Conservation (phyloP, 352 stramenopile species). For the Phytophthora podocarpi region DNA sequence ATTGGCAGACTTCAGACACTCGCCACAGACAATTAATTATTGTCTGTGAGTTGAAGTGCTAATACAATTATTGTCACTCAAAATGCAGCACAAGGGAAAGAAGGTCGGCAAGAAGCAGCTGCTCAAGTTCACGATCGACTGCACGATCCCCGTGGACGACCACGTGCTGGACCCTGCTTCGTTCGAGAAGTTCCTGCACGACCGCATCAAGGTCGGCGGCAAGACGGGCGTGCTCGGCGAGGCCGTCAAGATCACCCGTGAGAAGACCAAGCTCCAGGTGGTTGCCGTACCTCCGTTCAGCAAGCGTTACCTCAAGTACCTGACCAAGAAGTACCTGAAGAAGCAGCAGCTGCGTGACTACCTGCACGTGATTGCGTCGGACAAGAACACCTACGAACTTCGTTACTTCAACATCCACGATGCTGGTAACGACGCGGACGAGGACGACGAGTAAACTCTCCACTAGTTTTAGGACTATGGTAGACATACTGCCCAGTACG, state of each 20-base stretch:
- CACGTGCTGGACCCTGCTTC: conserved; percentile 98
- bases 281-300: conserved; percentile 95
- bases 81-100: conserved; percentile 81
- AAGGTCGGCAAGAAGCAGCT: conserved; percentile 91
- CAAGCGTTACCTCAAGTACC: conserved; percentile 99
- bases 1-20: conserved; percentile 26
- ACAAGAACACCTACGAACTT: conserved; percentile 99
- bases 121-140: conserved; percentile 95
- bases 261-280: conserved; percentile 97
- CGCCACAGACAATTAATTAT: conserved; percentile 14
- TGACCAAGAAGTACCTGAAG: conserved; percentile 99
- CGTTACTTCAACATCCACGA: conserved; percentile 99
- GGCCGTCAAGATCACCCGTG: conserved; percentile 94
- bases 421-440: conserved; percentile 89
- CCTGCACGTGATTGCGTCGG: conserved; percentile 98
- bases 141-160: conserved; percentile 97
- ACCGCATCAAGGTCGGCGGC: conserved; percentile 99
- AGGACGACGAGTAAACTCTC: conserved; percentile 86
- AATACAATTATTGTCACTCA: conserved; percentile 8
- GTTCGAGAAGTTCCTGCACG: conserved; percentile 99
- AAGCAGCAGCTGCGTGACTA: conserved; percentile 99
- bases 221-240: conserved; percentile 97
- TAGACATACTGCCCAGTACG: too few relatives aligned
- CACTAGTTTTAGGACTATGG: conserved; percentile 6
- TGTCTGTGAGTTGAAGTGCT: conserved; percentile 7